Base-by-base conservation (phyloP, 495 filamentous ascomycete genomes). In the Hypomontagnella monticulosa region DNA sequence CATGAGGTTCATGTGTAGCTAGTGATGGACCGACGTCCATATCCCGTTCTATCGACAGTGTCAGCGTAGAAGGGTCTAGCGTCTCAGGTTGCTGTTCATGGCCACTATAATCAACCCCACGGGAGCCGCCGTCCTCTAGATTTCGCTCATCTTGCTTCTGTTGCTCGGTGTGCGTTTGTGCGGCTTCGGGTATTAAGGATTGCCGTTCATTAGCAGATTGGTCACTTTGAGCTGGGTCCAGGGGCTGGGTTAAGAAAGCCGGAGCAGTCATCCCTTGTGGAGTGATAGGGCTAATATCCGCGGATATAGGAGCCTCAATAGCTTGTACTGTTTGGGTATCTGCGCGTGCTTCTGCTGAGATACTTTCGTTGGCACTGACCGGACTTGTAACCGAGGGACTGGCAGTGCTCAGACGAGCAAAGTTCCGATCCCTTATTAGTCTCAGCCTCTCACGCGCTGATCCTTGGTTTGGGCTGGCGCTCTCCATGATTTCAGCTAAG, bases 1-100 rank as follows among this genome's bases (percentile, higher is more conserved):
- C 27, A 4, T 63, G 57, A 18, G 71, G 46, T 19, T 69, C 64
- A 36, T 71, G 57, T 0, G 60, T 61, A 15, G 62, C 50, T 5
- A 75, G 38, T 9, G 67, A 62, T 1, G 66, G 66, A 46, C 61
- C 61, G n/a, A 58, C 49, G 5, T 66, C 66, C 48, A 58, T 63
- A 16, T 71, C 71, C 19, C 71, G 57, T 12, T 76, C 74, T 20
- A 75, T 63, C 12, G 76, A 77, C 0, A 72, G 59, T 10, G 74
- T 74, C 16, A 81, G 46, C 50, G 70, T 67, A 20, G 78, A 75
- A 4, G 79, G 79, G 7, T 78, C 73, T 20, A 81, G 67, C 3
- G 78, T 80, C 16, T 51, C 59, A 10, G 74, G 71, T 32, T 63
- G 69, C 46, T 71, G 70, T 32, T 69, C 55, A 5, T 55, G 61